Base-by-base conservation (phyloP, 495 filamentous ascomycete genomes). In the Parathielavia appendiculata region DNA sequence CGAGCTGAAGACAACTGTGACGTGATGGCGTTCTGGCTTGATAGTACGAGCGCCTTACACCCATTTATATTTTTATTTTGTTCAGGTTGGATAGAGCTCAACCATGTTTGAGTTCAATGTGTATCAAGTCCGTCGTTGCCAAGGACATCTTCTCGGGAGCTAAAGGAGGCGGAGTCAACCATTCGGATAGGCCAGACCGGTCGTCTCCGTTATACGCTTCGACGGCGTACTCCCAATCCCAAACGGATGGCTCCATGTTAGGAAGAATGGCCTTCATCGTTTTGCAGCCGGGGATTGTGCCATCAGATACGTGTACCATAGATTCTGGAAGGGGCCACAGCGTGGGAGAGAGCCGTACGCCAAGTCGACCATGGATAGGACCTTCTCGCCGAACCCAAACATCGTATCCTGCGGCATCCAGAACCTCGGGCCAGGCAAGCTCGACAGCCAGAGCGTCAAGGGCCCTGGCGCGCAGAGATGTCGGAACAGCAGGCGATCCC, bases 191-290 rank as follows among this genome's bases (percentile, higher is more conserved):
- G 2, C 30, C 32, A 6, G 62, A 67, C 20, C 40, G 43, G 34
- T 51, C 54, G 12, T 54, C 44, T 4, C 59, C 57, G 22, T 67
- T 67, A 54, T 61, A 61, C 1, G 59, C 59, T 1, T 26, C 46
- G 34, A 67, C 59, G 4, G 65, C 59, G 48, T 56, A 67, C 41
- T 58, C 43, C 10, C 19, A 60, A 1, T 55, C 54, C 61, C 61
- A 63, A 2, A 51, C 54, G 9, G 60, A 61, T 0, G 55, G 55
- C 5, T 22, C 5, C 10, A 61, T 43, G 11, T 19, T 40, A 17
- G 26, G 23, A 9, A 60, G 12, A 17, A 46, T 23, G 26, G 26
- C 26, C 26, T 30, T 30, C 26, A 30, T 30, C 26, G 6, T 30
- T 2, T 6, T 30, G 26, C 26, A 2, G 26, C 26, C 26, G 26